Evolutionary conservation across 306 rosid species (phyloP), one percentile per base, ranked within the genome.

Genomic region (Acmispon strigosus): DNA sequence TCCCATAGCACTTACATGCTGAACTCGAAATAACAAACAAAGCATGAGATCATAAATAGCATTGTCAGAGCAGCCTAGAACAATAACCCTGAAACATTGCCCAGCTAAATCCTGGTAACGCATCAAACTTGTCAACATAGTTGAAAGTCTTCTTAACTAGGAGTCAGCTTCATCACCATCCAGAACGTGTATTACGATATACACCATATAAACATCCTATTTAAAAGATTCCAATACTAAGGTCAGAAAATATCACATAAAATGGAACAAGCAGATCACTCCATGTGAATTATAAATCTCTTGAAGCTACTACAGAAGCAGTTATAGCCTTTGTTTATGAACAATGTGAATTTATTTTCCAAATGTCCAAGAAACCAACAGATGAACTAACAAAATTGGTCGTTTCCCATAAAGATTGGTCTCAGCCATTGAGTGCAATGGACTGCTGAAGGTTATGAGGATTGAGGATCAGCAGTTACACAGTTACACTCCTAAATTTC

Each of bases 101-200:
- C 79, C 71, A 84, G 76, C 84, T 66, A 62, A 81, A 79, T 50
- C 76, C 83, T 69, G 86, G 82, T 74, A 73, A 77, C 69, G 79
- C 86, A 84, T 82, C 80, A 84, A 80, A 86, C 80, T 77, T 86
- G 85, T 66, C 85, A 84, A 80, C 58, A 82, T 88, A 86, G 82
- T 85, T 6, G 78, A 78, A 84, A 79, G 81, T 84, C 86, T 70
- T 86, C 86, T 70, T 86, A 82, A 60, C 67, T 74, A 86, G 76
- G 85, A 79, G 84, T 84, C 88, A 58, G 86, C 88, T 84, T 84
- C 91, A 62, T 86, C 91, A 84, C 76, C 91, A 63, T 84, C 88
- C 85, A 77, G 78, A 79, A 70, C 47, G 85, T 70, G 86, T 81
- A 76, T 77, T 79, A 84, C 62, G 84, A 81, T 69, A 86, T 62